Conservation (phyloP, 371 early-diverging fungal genomes). For the Batkoa obscura region DNA sequence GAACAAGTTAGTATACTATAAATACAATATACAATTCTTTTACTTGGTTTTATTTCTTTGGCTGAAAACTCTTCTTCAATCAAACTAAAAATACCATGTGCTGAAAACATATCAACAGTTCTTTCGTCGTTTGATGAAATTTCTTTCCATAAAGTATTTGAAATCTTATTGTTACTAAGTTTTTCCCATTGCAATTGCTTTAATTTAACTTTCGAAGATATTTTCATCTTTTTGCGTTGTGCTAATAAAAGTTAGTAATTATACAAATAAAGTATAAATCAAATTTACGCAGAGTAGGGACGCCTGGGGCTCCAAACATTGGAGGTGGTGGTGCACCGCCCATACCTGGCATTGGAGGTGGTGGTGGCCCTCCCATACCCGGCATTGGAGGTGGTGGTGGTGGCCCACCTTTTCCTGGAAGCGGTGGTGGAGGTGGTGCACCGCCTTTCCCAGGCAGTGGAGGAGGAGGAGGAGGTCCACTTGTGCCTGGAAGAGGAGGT, state of each 20-base stretch:
- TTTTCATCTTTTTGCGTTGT: constrained; percentile 7
- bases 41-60: constrained; percentile 17
- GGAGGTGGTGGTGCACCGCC: constrained; percentile 7
- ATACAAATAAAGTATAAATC: not conserved
- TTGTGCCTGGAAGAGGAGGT: too few species aligned
- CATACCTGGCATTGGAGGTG: constrained; percentile 13
- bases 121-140: constrained; percentile 27
- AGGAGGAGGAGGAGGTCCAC: constrained; percentile 14
- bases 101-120: constrained; percentile 12
- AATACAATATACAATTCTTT: not conserved
- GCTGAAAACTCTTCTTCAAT: constrained; percentile 61
- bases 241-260: constrained; percentile 1
- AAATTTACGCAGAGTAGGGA: constrained; percentile 1
- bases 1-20: constrained; percentile 7
- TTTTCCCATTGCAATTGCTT: constrained; percentile 78
- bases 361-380: constrained; percentile 15
- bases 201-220: constrained; percentile 29
- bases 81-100: constrained; percentile 37
- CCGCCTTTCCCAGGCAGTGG: constrained; percentile 8
- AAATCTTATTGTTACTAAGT: constrained; percentile 32
- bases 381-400: constrained; percentile 11
- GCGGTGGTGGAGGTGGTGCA: constrained; percentile 10
- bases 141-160: constrained; percentile 38
- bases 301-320: constrained; percentile 1
- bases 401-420: constrained; percentile 10